A percentile compares a stretch with the other conserved stretches of the same genome.
These are phyloP conservation scores for Coffea humblotiana DNA, from an alignment of 305 asterid species.

Conservation along the genomic window DNA sequence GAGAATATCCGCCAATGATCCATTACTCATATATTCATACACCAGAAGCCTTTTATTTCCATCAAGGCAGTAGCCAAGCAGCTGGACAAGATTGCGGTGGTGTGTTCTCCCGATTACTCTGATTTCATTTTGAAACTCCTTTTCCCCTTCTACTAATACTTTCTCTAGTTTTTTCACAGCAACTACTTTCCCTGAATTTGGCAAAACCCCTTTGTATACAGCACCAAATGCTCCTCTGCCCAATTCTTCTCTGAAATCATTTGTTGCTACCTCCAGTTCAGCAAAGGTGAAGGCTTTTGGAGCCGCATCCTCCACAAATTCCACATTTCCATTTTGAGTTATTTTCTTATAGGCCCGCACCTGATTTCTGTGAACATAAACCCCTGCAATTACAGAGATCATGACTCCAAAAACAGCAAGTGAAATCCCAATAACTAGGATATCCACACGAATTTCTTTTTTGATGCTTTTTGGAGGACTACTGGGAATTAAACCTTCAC, in stretches of 20 bases:
- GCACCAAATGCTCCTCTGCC: conserved; percentile 38
- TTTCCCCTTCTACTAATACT: neutral
- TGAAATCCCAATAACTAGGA: too few relatives aligned
- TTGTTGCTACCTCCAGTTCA: conserved; percentile 21
- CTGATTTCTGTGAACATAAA: too few relatives aligned
- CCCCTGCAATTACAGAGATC: too few relatives aligned
- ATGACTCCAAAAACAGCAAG: too few relatives aligned
- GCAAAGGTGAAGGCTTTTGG: too few relatives aligned
- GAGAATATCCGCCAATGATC: conserved; percentile 36
- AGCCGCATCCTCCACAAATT: neutral
- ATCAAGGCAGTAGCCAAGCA: neutral
- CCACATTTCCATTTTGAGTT: too few relatives aligned
- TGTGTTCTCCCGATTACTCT: neutral
- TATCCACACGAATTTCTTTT: too few relatives aligned
- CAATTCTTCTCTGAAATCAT: conserved; percentile 33
- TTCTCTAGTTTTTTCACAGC: neutral
- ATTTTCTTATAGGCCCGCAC: too few relatives aligned
- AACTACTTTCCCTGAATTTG: neutral
- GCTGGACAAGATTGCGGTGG: neutral
- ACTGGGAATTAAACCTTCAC: too few relatives aligned
- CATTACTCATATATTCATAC: conserved; percentile 49
- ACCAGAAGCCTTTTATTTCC: conserved; percentile 34
- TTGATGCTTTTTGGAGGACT: too few relatives aligned
- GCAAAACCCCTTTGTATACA: conserved; percentile 6
- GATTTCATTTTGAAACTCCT: neutral